Evolutionary conservation across 129 eudicot genomes (phyloP).

Genomic region (Chrysanthemum makinoi): DNA sequence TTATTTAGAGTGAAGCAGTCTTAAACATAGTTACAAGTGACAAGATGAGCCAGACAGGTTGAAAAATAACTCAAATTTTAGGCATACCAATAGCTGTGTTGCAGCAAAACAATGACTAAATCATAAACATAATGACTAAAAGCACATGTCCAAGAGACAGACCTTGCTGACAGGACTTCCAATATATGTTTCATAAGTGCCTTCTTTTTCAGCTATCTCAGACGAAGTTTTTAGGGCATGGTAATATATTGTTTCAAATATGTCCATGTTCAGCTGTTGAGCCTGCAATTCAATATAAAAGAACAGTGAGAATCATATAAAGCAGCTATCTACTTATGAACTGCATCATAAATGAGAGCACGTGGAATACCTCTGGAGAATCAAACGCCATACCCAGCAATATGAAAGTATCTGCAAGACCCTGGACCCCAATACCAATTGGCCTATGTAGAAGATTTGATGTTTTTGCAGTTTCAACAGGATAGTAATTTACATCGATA

Average conservation of each 20-base stretch:
- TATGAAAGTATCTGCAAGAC: constrained; percentile 96
- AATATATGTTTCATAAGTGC: constrained; percentile 72
- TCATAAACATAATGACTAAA: neutral
- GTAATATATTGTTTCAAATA: constrained; percentile 93
- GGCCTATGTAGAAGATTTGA: constrained; percentile 84
- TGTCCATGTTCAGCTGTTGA: constrained; percentile 93
- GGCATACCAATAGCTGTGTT: no score
- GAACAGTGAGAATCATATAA: neutral
- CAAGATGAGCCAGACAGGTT: no score
- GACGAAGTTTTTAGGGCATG: constrained; percentile 85
- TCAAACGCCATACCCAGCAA: constrained; percentile 95
- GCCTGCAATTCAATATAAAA: neutral
- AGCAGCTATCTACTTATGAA: neutral
- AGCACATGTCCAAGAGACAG: constrained; percentile 8
- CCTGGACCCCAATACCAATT: constrained; percentile 94
- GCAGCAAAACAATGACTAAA: no score
- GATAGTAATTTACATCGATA: constrained; percentile 80
- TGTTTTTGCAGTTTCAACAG: constrained; percentile 85
- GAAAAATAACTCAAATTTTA: no score
- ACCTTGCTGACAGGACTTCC: constrained; percentile 99
- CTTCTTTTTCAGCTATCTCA: constrained; percentile 84
- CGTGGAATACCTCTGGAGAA: constrained; percentile 71
- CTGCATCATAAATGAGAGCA: neutral
- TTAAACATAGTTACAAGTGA: no score
- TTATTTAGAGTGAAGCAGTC: neutral